Percentiles rank a stretch among this genome's conserved stretches.
phyloP scores from a whole-genome alignment of 192 early-diverging fungal species.

The Coemansia sp. region DNA sequence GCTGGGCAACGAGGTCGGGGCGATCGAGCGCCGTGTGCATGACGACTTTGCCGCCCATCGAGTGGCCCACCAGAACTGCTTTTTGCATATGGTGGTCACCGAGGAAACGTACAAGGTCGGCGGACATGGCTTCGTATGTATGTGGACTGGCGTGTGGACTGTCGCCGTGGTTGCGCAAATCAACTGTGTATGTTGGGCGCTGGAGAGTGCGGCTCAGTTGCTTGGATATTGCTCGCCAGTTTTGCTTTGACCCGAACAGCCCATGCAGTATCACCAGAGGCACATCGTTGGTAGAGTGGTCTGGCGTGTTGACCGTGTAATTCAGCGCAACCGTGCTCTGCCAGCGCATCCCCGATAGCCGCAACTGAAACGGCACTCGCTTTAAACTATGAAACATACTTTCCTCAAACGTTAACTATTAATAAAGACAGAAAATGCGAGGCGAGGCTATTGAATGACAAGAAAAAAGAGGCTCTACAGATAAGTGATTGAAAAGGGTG shows the following conservation, averaged over 20 bases:
- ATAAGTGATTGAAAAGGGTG: not conserved
- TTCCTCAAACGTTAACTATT: not conserved
- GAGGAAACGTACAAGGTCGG: conserved; percentile 74
- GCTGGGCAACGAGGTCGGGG: conserved; percentile 53
- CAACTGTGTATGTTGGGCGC: conserved; percentile 70
- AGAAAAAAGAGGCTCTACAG: conserved; percentile 7
- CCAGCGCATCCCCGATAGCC: not conserved
- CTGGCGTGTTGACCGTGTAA: conserved; percentile 19
- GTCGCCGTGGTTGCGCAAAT: conserved; percentile 94
- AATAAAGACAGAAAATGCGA: no score
- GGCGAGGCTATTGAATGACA: not conserved
- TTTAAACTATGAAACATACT: not conserved
- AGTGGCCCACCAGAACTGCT: conserved; percentile 80
- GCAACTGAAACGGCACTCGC: not conserved
- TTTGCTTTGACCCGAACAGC: conserved; percentile 91
- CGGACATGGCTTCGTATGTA: conserved; percentile 76
- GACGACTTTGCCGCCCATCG: conserved; percentile 83
- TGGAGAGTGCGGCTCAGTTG: conserved; percentile 63
- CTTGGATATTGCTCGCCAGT: conserved; percentile 85
- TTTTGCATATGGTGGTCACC: conserved; percentile 55
- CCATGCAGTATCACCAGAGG: conserved; percentile 84
- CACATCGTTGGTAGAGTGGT: conserved; percentile 6
- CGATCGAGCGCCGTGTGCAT: conserved; percentile 67
- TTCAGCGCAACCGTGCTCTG: conserved; percentile 33
- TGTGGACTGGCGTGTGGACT: conserved; percentile 69